These are phyloP conservation scores for Metarhizium rileyi DNA, from an alignment of 2,329 filamentous ascomycete genomes.

Conservation along the genomic window DNA sequence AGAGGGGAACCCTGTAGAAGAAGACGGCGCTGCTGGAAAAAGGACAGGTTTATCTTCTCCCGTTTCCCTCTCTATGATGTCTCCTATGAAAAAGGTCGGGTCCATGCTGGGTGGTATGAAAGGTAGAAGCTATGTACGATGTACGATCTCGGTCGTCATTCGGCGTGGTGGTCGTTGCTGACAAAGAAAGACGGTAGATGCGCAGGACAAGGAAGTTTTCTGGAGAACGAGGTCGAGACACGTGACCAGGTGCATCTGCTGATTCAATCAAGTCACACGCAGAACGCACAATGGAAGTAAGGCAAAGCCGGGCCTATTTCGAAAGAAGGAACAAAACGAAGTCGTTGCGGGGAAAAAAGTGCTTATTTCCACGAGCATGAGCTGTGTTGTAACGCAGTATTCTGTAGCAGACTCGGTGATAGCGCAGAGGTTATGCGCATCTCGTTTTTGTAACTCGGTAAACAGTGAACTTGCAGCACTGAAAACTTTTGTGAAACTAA, in stretches of 20 bases:
- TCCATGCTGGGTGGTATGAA: constrained; percentile 21
- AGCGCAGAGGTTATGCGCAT: too few relatives aligned
- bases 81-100: constrained; percentile 52
- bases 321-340: too few relatives aligned
- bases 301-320: too few relatives aligned
- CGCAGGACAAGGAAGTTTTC: background rate
- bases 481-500: too few relatives aligned
- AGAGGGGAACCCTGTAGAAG: constrained; percentile 69
- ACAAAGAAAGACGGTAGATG: background rate
- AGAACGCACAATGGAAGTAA: too few relatives aligned
- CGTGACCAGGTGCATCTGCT: constrained; percentile 2
- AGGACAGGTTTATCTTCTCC: constrained; percentile 50
- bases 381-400: too few relatives aligned
- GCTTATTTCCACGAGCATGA: too few relatives aligned
- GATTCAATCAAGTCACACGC: background rate
- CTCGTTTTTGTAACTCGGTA: too few relatives aligned
- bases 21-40: constrained; percentile 35
- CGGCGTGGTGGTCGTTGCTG: background rate
- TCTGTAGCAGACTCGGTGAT: too few relatives aligned
- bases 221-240: background rate
- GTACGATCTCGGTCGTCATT: background rate
- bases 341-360: too few relatives aligned
- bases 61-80: constrained; percentile 68
- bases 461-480: too few relatives aligned
- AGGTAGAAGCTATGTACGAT: background rate